Conservation (phyloP, 495 filamentous ascomycete genomes). For the Halenospora varia region DNA sequence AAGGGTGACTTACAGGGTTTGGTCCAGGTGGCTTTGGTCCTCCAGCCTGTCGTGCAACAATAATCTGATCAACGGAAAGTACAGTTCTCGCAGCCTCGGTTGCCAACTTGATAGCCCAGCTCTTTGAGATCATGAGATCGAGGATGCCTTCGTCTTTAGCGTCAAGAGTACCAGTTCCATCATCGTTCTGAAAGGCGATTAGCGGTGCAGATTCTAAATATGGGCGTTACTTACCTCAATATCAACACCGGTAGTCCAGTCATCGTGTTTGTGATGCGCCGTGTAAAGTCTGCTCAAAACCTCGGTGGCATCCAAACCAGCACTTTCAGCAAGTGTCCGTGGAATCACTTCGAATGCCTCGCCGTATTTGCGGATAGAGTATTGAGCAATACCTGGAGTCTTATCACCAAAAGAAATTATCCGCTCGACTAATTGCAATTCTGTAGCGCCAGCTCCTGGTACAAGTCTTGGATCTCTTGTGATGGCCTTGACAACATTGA, state of each 20-base stretch:
- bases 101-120: conserved; percentile 93
- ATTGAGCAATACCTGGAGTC: conserved; percentile 87
- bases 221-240: conserved; percentile 58
- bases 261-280: conserved; percentile 81
- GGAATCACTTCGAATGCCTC: conserved; percentile 98
- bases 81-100: conserved; percentile 94
- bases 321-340: conserved; percentile 87
- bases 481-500: conserved; percentile 98
- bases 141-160: conserved; percentile 86
- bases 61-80: conserved; percentile 97
- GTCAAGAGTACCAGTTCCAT: conserved; percentile 77
- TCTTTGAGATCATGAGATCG: conserved; percentile 86
- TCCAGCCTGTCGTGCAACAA: conserved; percentile 94
- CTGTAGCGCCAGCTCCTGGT: conserved; percentile 91
- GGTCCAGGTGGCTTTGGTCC: conserved; percentile 94
- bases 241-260: conserved; percentile 90
- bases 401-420: conserved; percentile 84
- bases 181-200: conserved; percentile 50
- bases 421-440: conserved; percentile 91
- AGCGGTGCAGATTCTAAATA: conserved; percentile 20
- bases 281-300: conserved; percentile 88
- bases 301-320: conserved; percentile 93
- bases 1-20: conserved; percentile 52
- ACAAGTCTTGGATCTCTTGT: conserved; percentile 88
- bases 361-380: conserved; percentile 94